phyloP scores from a whole-genome alignment of 192 early-diverging fungal genomes.

The Tieghemiomyces parasiticus region DNA sequence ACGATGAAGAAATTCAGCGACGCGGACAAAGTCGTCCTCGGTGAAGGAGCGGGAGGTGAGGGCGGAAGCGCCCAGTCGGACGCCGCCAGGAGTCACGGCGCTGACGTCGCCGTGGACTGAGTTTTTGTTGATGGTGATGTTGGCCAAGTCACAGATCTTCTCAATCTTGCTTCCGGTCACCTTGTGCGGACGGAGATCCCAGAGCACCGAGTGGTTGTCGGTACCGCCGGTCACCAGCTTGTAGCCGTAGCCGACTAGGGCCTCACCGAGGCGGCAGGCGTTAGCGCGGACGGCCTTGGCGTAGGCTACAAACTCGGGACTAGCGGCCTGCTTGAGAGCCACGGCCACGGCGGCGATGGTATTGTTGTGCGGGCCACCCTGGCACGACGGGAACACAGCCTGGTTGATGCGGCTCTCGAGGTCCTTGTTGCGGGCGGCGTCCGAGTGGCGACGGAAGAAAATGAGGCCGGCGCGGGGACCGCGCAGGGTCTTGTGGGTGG shows the following conservation, averaged over 20 bases:
- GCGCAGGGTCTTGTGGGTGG: slow-evolving; percentile 99
- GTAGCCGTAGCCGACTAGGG: slow-evolving; percentile 70
- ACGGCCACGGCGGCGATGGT: slow-evolving; percentile 98
- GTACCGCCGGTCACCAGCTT: slow-evolving; percentile 90
- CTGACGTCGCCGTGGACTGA: slow-evolving; percentile 91
- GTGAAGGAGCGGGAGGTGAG: slow-evolving; percentile 94
- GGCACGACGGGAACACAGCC: slow-evolving; percentile 98
- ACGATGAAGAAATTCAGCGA: slow-evolving; percentile 93
- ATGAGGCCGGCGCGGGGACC: slow-evolving; percentile 98
- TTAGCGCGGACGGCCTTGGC: slow-evolving; percentile 94
- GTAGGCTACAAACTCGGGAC: slow-evolving; percentile 86
- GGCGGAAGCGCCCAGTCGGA: slow-evolving; percentile 88
- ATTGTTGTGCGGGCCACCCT: slow-evolving; percentile 99
- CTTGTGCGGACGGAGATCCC: slow-evolving; percentile 86
- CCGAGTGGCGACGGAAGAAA: slow-evolving; percentile 80
- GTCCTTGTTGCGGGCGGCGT: slow-evolving; percentile 62
- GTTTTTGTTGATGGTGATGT: slow-evolving; percentile 99
- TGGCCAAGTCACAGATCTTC: slow-evolving; percentile 94
- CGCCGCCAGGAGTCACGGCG: slow-evolving; percentile 94
- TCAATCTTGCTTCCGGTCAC: slow-evolving; percentile 97
- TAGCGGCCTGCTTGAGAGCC: slow-evolving; percentile 91
- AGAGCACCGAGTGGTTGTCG: slow-evolving; percentile 96
- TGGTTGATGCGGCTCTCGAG: slow-evolving; percentile 93
- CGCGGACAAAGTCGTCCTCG: slow-evolving; percentile 90
- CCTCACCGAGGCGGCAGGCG: slow-evolving; percentile 67